phyloP scores from a whole-genome alignment of 192 early-diverging fungal genomes.

The Globomyces pollinis-pini region DNA sequence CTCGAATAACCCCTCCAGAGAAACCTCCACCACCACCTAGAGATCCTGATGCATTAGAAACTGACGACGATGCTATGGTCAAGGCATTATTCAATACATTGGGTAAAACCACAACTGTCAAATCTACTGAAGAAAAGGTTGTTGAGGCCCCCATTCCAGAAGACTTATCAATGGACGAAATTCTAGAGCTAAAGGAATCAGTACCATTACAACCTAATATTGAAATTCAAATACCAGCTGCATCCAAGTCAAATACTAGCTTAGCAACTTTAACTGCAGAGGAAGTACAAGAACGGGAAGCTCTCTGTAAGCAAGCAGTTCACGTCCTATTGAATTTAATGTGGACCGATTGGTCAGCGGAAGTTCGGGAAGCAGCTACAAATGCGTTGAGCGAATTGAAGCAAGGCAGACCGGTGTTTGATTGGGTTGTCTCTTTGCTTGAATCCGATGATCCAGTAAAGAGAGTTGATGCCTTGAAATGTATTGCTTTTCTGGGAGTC shows the following conservation, averaged over 20 bases:
- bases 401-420: slow-evolving; percentile 29
- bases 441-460: slow-evolving; percentile 27
- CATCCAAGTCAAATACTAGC: neutral
- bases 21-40: neutral
- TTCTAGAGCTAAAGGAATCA: neutral
- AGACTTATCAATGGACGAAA: too few relatives aligned
- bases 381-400: slow-evolving; percentile 20
- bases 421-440: slow-evolving; percentile 34
- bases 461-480: slow-evolving; percentile 36
- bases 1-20: slow-evolving; percentile 10
- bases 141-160: neutral
- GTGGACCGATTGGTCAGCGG: slow-evolving; percentile 43
- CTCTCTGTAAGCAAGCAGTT: slow-evolving; percentile 13
- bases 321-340: slow-evolving; percentile 35
- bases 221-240: neutral
- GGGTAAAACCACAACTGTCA: slow-evolving; percentile 2
- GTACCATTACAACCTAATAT: slow-evolving; percentile 1
- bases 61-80: slow-evolving; percentile 4
- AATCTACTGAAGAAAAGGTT: too few relatives aligned
- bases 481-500: slow-evolving; percentile 22
- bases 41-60: slow-evolving; percentile 14
- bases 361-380: slow-evolving; percentile 32
- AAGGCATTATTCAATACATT: slow-evolving; percentile 11
- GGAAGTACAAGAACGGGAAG: neutral
- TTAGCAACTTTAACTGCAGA: neutral